Conservation (phyloP, 2,329 filamentous ascomycete species). For the Dryadomyces quercus-mongolicae region DNA sequence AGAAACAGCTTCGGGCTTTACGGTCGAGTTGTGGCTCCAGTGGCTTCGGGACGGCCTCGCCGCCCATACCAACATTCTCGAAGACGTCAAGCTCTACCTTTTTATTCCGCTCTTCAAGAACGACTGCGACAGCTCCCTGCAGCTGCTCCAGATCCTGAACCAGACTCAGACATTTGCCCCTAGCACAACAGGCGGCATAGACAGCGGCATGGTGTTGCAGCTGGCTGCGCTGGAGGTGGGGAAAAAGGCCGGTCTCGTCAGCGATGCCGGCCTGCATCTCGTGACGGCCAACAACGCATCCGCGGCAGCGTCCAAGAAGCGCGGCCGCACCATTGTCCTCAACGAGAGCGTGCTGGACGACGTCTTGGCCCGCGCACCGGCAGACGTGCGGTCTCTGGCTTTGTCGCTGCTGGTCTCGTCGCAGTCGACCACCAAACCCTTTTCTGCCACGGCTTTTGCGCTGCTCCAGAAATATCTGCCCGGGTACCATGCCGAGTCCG, state of each 20-base stretch:
- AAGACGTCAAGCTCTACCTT: slow-evolving; percentile 52
- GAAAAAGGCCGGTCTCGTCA: slow-evolving; percentile 57
- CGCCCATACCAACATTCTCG: slow-evolving; percentile 39
- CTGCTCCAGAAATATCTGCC: slow-evolving; percentile 54
- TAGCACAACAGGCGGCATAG: slow-evolving; percentile 21
- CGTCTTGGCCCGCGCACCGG: slow-evolving; percentile 42
- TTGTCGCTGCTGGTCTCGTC: slow-evolving; percentile 71
- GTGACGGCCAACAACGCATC: slow-evolving; percentile 10
- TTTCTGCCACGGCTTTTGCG: slow-evolving; percentile 48
- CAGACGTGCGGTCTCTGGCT: slow-evolving; percentile 63
- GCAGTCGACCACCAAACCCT: slow-evolving; percentile 59
- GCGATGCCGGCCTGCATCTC: slow-evolving; percentile 40
- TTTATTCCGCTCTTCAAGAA: slow-evolving; percentile 50
- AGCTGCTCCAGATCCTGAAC: slow-evolving; percentile 42
- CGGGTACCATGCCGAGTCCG: slow-evolving; percentile 68
- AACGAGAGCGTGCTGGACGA: slow-evolving; percentile 33
- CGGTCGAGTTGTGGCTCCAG: slow-evolving; percentile 36
- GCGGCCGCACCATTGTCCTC: slow-evolving; percentile 19
- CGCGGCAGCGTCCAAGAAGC: background rate
- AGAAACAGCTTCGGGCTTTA: slow-evolving; percentile 17
- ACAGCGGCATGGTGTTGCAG: slow-evolving; percentile 45
- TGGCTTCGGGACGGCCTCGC: slow-evolving; percentile 42
- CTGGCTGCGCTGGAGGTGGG: slow-evolving; percentile 58
- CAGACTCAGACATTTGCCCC: slow-evolving; percentile 11
- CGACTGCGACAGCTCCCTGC: slow-evolving; percentile 38